phyloP scores from a whole-genome alignment of 1,284 basidiomycete species.

The Ganoderma leucocontextum region DNA sequence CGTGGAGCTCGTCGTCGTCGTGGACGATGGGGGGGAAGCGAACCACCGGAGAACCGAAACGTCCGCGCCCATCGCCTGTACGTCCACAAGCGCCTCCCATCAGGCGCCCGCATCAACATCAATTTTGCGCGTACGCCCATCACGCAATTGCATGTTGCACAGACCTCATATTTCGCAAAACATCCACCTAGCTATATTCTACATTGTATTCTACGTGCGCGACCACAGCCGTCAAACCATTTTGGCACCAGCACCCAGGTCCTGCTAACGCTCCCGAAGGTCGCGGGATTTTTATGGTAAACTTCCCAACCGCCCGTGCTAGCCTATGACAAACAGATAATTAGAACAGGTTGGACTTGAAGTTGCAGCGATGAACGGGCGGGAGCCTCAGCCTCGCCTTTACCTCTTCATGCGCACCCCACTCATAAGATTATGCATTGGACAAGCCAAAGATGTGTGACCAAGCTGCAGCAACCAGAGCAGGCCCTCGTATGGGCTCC shows the following conservation, averaged over 20 bases:
- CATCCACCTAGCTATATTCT: no score
- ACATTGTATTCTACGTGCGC: not conserved
- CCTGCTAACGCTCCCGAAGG: not conserved
- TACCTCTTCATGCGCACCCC: slow-evolving; percentile 77
- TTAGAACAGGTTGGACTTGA: slow-evolving; percentile 12
- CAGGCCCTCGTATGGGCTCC: not conserved
- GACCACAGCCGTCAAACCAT: not conserved
- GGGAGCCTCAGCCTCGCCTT: slow-evolving; percentile 86
- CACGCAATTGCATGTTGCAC: not conserved
- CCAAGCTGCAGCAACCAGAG: slow-evolving; percentile 14
- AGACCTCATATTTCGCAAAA: not conserved
- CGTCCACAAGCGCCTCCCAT: slow-evolving; percentile 19
- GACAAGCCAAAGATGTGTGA: slow-evolving; percentile 24
- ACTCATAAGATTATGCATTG: slow-evolving; percentile 32
- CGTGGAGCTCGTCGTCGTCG: slow-evolving; percentile 30
- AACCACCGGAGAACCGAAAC: slow-evolving; percentile 26
- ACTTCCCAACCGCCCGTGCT: not conserved
- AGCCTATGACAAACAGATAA: slow-evolving; percentile 9
- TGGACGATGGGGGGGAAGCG: slow-evolving; percentile 31
- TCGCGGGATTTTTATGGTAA: not conserved
- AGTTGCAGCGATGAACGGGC: slow-evolving; percentile 14
- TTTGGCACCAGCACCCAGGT: not conserved
- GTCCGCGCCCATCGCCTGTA: slow-evolving; percentile 21
- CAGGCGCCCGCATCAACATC: slow-evolving; percentile 14
- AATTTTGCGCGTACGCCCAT: slow-evolving; percentile 4